Conservation (phyloP, 345 rosid genomes). For the Syzygium aromaticum region DNA sequence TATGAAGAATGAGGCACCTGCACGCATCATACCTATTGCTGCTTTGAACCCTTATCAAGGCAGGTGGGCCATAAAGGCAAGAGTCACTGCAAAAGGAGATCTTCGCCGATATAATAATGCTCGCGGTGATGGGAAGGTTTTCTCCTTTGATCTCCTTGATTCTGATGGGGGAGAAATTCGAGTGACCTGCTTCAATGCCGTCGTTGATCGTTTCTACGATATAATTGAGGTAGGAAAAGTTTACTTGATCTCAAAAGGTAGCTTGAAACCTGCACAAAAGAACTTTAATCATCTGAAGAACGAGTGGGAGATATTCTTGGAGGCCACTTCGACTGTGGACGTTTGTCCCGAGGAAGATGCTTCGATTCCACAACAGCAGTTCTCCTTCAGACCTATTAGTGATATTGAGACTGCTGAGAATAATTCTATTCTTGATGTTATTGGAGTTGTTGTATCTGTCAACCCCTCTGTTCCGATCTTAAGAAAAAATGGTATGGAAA, state of each 20-base stretch:
- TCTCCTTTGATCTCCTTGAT: constrained; percentile 88
- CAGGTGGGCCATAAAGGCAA: constrained; percentile 88
- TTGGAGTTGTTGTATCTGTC: constrained; percentile 66
- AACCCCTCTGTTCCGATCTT: constrained; percentile 72
- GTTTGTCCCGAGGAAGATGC: constrained; percentile 73
- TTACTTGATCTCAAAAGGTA: constrained; percentile 77
- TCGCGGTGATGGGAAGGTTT: constrained; percentile 86
- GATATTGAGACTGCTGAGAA: constrained; percentile 77
- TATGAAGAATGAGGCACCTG: constrained; percentile 87
- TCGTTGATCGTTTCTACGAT: constrained; percentile 73
- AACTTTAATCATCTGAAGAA: constrained; percentile 87
- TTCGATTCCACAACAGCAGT: constrained; percentile 82
- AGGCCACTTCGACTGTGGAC: constrained; percentile 68
- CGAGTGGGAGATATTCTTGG: constrained; percentile 85
- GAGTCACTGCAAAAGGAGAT: constrained; percentile 89
- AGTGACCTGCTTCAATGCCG: constrained; percentile 81
- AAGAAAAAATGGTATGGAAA: constrained; percentile 97
- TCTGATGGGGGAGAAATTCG: constrained; percentile 90
- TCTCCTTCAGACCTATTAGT: constrained; percentile 68
- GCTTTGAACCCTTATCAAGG: constrained; percentile 92
- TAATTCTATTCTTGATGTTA: constrained; percentile 64
- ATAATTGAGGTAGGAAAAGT: constrained; percentile 73
- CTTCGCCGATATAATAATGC: constrained; percentile 84
- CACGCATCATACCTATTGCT: constrained; percentile 67
- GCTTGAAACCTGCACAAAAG: constrained; percentile 81